Percentiles rank a stretch among this genome's conserved stretches.
These are phyloP conservation scores for Plantago major DNA, from an alignment of 257 asterid species.

Conservation along the genomic window DNA sequence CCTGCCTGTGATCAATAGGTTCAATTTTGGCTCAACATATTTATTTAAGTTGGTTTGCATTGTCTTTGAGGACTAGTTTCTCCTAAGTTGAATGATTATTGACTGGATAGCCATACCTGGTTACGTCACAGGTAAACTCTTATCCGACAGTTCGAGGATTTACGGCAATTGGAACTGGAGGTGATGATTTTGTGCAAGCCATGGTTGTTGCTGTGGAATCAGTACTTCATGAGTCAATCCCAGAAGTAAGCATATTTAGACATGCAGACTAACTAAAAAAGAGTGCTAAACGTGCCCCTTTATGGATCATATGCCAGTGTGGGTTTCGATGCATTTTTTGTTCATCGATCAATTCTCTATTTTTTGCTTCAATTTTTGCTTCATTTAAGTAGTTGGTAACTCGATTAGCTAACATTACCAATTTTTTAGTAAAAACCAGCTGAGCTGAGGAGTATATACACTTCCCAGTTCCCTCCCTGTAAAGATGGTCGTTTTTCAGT, in stretches of 20 bases:
- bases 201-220: constrained; percentile 97
- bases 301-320: neutral
- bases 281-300: neutral
- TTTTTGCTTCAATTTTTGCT: no score
- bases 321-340: neutral
- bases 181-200: constrained; percentile 89
- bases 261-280: neutral
- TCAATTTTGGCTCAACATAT: neutral
- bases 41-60: neutral
- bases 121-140: constrained; percentile 60
- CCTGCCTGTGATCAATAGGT: neutral
- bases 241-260: constrained; percentile 48
- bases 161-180: constrained; percentile 95
- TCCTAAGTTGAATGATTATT: constrained; percentile 5
- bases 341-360: no score
- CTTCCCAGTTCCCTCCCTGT: no score
- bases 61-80: constrained; percentile 15
- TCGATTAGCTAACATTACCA: no score
- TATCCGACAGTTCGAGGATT: constrained; percentile 90
- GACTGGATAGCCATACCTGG: constrained; percentile 5
- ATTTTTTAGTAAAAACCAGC: no score
- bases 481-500: no score
- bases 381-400: no score
- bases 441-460: no score
- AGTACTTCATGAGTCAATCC: constrained; percentile 65